Evolutionary conservation across 495 filamentous ascomycete genomes (phyloP), one percentile per base, ranked within the genome.

Genomic region (Penicillium bovifimosum): DNA sequence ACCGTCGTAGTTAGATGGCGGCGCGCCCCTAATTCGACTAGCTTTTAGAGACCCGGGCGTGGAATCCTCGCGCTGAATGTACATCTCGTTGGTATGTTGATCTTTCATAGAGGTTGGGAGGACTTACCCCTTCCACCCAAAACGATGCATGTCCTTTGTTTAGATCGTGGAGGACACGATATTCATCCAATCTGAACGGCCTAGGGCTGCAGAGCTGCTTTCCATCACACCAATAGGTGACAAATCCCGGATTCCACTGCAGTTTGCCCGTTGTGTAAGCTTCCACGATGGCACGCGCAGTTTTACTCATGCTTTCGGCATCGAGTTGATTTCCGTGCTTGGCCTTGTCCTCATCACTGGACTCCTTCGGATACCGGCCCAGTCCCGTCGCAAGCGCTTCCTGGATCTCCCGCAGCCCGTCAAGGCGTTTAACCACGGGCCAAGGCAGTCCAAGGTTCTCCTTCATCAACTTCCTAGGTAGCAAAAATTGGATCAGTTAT

Each of bases 71-170:
- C 20, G 20, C 20, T 24, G 4, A 24, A 24, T 24, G 20, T 24
- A n/a, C n/a, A 24, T 24, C 20, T 24, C 20, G 20, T 24, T 24
- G 4, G 20, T 24, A 24, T 24, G 20, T 24, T 24, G 2, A 24
- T 24, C 20, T 24, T 24, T 24, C 20, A 24, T 24, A 24, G 20
- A 24, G 20, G 4, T 11, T 18, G 36, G 6, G 6, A 39, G n/a
- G 20, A 45, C 44, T 47, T 50, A 50, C 53, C n/a, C 53, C 46
- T 43, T 55, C 45, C n/a, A 55, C 46, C 46, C 46, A 50, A 17
- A 55, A 55, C 5, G 33, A 33, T 13, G 29, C 16, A 11, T 32
- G 27, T 3, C 41, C 53, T 1, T 41, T 10, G 3, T 39, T 20
- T 10, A 44, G 20, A 9, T 13, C 27, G 8, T 41, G 38, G 5